Conservation (phyloP, 371 early-diverging fungal genomes). For the Dichotomocladium elegans region DNA sequence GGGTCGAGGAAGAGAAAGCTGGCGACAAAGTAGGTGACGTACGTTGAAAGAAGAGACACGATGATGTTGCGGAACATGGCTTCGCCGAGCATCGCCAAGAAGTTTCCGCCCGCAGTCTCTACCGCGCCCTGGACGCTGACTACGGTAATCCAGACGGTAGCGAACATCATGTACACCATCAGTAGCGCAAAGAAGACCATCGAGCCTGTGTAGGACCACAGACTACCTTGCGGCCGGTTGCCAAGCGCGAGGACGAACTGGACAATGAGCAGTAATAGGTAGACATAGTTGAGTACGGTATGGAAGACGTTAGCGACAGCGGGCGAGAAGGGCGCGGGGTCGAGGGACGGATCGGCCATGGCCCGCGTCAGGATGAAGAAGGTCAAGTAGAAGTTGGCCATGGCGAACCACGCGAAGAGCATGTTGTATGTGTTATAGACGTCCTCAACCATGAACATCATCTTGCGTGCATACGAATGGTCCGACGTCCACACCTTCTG, state of each 20-base stretch:
- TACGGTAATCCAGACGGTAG: conserved; percentile 49
- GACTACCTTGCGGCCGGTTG: conserved; percentile 79
- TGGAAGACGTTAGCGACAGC: conserved; percentile 34
- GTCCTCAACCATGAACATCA: conserved; percentile 65
- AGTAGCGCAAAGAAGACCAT: conserved; percentile 41
- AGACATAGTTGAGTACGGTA: conserved; percentile 51
- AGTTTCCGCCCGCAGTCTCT: conserved; percentile 17
- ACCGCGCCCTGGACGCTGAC: conserved; percentile 37
- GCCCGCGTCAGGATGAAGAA: conserved; percentile 62
- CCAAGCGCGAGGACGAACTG: conserved; percentile 75
- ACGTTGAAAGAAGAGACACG: conserved; percentile 61
- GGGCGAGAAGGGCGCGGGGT: conserved; percentile 48
- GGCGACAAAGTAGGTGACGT: conserved; percentile 61
- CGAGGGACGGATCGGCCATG: conserved; percentile 5
- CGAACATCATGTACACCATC: conserved; percentile 62
- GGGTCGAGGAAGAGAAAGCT: conserved; percentile 66
- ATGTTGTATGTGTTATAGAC: conserved; percentile 69
- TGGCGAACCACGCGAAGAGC: conserved; percentile 74
- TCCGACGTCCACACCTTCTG: conserved; percentile 69
- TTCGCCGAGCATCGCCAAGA: conserved; percentile 26
- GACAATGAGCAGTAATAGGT: conserved; percentile 56
- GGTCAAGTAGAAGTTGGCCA: conserved; percentile 72
- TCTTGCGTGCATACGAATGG: conserved; percentile 59
- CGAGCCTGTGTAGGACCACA: conserved; percentile 60
- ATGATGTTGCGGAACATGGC: conserved; percentile 54